Evolutionary conservation across 768 basidiomycete species (phyloP), one percentile per base, ranked within the genome.

Genomic region (Calocybe gangraenosa): DNA sequence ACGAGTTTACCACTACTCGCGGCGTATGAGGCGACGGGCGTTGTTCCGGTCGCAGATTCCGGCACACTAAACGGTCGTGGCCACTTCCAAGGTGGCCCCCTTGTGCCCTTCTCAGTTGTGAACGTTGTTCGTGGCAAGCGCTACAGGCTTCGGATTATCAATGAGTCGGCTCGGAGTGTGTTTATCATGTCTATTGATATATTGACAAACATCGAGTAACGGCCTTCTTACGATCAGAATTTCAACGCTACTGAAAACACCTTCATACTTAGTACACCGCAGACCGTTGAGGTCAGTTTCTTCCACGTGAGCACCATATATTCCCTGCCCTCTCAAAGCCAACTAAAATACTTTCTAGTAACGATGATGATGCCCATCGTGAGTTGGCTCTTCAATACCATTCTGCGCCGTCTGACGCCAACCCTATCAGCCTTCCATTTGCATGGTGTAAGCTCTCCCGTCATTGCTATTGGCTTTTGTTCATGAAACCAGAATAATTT

Each of bases 131-230:
- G 37, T 0, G 69, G 67, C 6, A 58, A 60, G 33, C 62, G 75
- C 20, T 78, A 76, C 52, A 70, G 76, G 22, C 68, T 78, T 55
- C 72, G 75, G 7, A 33, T 78, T 17, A 56, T 79, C 48, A 65
- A 65, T 37, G 63, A 59, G 17, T 69, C 72, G n/a, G 75, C 76
- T 34, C 59, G 66, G 22, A 63, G 66, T 19, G 58, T 57, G 28
- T 66, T 65, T 52, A 59, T 51, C 17, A 58, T 68, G 45, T 62
- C 60, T 8, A 44, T 66, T n/a, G 61, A 66, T 28, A 45, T 15
- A 53, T 63, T 6, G 42, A 58, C 10, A 67, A 69, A 44, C n/a
- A n/a, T n/a, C n/a, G n/a, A n/a, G n/a, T n/a, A n/a, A n/a, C n/a
- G n/a, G n/a, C n/a, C n/a, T n/a, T n/a, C n/a, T n/a, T n/a, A n/a